These are phyloP conservation scores for Rutstroemia sp. DNA, from an alignment of 2,329 filamentous ascomycete genomes.

Conservation along the genomic window DNA sequence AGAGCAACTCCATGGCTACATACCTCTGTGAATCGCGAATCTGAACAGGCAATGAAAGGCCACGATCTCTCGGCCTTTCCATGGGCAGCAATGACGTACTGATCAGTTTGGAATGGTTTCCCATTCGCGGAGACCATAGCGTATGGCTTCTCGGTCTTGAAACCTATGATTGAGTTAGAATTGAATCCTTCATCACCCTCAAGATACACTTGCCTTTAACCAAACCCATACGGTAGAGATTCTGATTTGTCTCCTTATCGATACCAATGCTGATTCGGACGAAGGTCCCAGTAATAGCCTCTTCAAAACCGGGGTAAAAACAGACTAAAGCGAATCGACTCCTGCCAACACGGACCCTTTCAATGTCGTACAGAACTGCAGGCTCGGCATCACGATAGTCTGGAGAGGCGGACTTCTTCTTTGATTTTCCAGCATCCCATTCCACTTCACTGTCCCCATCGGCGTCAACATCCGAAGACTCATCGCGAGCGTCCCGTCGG, in stretches of 20 bases:
- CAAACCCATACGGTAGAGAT: conserved; percentile 78
- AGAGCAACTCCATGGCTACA: conserved; percentile 21
- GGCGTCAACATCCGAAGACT: conserved; percentile 51
- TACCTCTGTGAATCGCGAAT: conserved; percentile 77
- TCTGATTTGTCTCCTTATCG: conserved; percentile 62
- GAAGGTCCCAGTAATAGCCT: conserved; percentile 75
- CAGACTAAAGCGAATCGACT: conserved; percentile 84
- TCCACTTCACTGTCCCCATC: conserved; percentile 76
- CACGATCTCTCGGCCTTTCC: conserved; percentile 79
- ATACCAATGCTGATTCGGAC: conserved; percentile 77
- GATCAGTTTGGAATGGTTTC: conserved; percentile 73
- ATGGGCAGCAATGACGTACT: conserved; percentile 75
- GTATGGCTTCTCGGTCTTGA: conserved; percentile 74
- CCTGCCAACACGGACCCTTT: conserved; percentile 76
- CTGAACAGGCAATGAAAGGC: conserved; percentile 86
- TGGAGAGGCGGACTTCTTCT: conserved; percentile 38
- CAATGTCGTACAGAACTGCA: conserved; percentile 71
- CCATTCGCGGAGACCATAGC: conserved; percentile 69
- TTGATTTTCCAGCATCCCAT: conserved; percentile 54
- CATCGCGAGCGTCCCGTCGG: conserved; percentile 39
- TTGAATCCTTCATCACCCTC: background rate
- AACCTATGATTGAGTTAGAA: conserved; percentile 46
- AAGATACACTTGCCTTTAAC: conserved; percentile 61
- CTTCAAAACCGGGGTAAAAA: conserved; percentile 86
- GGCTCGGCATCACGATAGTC: conserved; percentile 49